Evolutionary conservation across 495 filamentous ascomycete species (phyloP).

Genomic region (Elasticomyces elasticus): DNA sequence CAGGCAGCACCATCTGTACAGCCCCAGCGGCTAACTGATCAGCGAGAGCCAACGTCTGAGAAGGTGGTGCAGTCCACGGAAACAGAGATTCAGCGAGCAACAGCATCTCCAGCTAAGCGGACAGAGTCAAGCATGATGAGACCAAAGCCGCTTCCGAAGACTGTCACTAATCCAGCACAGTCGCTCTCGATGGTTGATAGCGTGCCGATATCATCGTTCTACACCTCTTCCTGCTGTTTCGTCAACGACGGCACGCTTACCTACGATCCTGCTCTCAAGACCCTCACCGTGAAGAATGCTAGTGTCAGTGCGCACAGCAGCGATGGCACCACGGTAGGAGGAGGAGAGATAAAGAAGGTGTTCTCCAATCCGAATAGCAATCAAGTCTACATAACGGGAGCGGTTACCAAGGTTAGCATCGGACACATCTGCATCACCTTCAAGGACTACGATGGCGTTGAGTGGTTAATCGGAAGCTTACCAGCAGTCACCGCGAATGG

Average conservation of each 20-base stretch:
- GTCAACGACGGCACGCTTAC: background rate
- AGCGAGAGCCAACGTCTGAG: too few relatives aligned
- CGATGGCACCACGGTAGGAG: background rate
- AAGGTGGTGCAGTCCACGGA: too few relatives aligned
- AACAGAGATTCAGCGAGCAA: too few relatives aligned
- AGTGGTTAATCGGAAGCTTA: background rate
- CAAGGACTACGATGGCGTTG: background rate
- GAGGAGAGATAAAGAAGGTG: background rate
- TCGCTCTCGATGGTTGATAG: background rate
- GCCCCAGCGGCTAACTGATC: too few relatives aligned
- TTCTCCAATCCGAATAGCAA: background rate
- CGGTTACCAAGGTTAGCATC: background rate
- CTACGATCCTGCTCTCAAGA: background rate
- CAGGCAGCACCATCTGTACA: too few relatives aligned
- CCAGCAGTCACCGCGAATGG: background rate
- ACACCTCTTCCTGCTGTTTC: background rate
- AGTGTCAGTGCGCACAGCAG: background rate
- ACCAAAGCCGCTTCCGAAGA: too few relatives aligned
- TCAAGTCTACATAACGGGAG: background rate
- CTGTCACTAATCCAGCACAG: background rate
- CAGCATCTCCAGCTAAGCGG: too few relatives aligned
- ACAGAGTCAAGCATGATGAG: too few relatives aligned
- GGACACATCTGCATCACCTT: background rate
- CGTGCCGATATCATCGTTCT: background rate
- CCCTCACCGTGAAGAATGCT: background rate